A percentile compares a stretch with the other conserved stretches of the same genome.
Conservation (phyloP, 345 rosid genomes). For the Microthlaspi erraticum region DNA sequence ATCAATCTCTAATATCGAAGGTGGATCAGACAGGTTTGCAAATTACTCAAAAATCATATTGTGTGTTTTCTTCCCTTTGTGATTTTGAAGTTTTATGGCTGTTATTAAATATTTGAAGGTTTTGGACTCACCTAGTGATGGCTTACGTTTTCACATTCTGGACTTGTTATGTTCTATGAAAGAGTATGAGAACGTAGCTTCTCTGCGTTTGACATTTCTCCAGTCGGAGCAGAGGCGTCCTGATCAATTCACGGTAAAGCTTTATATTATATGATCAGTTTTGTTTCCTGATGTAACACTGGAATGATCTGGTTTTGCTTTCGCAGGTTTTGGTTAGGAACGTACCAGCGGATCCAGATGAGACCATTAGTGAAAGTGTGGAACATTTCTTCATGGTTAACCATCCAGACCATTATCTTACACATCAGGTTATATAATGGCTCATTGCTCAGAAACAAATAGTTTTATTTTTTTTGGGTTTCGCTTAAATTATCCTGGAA, state of each 20-base stretch:
- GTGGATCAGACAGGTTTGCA: conserved; percentile 65
- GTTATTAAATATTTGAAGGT: conserved; percentile 52
- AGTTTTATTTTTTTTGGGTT: not conserved
- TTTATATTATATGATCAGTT: not conserved
- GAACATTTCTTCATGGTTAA: conserved; percentile 86
- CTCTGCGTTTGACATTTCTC: conserved; percentile 83
- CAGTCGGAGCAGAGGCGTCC: conserved; percentile 77
- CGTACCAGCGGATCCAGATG: conserved; percentile 83
- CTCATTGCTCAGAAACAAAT: conserved; percentile 16
- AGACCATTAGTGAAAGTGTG: conserved; percentile 78
- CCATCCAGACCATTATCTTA: conserved; percentile 80
- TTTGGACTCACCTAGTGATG: conserved; percentile 86
- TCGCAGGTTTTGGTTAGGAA: conserved; percentile 82
- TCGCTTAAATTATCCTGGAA: not conserved
- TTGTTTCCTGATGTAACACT: not conserved
- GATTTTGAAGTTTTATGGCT: not conserved
- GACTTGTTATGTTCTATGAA: conserved; percentile 80
- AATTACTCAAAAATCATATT: not conserved
- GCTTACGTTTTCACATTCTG: conserved; percentile 87
- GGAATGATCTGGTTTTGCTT: not conserved
- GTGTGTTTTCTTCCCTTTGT: not conserved
- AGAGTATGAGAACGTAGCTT: conserved; percentile 82
- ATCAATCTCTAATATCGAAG: conserved; percentile 80
- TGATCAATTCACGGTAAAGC: conserved; percentile 86
- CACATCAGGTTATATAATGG: conserved; percentile 57